Conservation (phyloP, 306 rosid genomes). For the Elaeagnus macrophylla region DNA sequence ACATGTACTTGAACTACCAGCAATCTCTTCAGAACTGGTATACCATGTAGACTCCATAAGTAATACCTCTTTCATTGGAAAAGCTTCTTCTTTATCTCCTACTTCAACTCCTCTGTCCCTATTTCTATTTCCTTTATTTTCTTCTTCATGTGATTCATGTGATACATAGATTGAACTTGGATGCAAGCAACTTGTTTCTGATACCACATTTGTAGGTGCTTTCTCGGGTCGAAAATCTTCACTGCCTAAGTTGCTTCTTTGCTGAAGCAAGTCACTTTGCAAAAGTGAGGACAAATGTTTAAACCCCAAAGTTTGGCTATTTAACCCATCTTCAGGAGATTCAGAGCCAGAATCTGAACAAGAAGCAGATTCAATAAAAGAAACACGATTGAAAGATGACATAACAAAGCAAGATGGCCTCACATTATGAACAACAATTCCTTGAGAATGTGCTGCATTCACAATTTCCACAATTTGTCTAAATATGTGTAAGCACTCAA, state of each 20-base stretch:
- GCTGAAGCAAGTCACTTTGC: slow-evolving; percentile 34
- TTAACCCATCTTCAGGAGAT: slow-evolving; percentile 45
- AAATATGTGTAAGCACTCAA: slow-evolving; percentile 35
- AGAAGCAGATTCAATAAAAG: slow-evolving; percentile 54
- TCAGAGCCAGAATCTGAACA: slow-evolving; percentile 93
- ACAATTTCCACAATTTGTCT: slow-evolving; percentile 48
- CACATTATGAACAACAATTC: slow-evolving; percentile 43
- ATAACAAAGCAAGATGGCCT: slow-evolving; percentile 43
- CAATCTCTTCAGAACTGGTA: slow-evolving; percentile 49
- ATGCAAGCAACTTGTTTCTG: slow-evolving; percentile 78
- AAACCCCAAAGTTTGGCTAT: slow-evolving; percentile 31
- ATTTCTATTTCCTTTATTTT: slow-evolving; percentile 50
- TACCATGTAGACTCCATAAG: slow-evolving; percentile 60
- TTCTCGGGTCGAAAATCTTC: slow-evolving; percentile 39
- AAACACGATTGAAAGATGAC: slow-evolving; percentile 34
- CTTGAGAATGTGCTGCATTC: slow-evolving; percentile 44
- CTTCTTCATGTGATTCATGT: slow-evolving; percentile 51
- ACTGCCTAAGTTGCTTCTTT: slow-evolving; percentile 38
- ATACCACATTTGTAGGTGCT: slow-evolving; percentile 41
- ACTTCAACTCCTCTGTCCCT: slow-evolving; percentile 50
- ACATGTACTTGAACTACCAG: slow-evolving; percentile 30
- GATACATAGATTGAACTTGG: slow-evolving; percentile 66
- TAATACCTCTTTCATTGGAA: slow-evolving; percentile 91
- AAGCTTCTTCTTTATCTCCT: slow-evolving; percentile 66
- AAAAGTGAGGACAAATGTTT: slow-evolving; percentile 36